These are phyloP conservation scores for Dittrichia graveolens DNA, from an alignment of 129 eudicot genomes.

Conservation along the genomic window DNA sequence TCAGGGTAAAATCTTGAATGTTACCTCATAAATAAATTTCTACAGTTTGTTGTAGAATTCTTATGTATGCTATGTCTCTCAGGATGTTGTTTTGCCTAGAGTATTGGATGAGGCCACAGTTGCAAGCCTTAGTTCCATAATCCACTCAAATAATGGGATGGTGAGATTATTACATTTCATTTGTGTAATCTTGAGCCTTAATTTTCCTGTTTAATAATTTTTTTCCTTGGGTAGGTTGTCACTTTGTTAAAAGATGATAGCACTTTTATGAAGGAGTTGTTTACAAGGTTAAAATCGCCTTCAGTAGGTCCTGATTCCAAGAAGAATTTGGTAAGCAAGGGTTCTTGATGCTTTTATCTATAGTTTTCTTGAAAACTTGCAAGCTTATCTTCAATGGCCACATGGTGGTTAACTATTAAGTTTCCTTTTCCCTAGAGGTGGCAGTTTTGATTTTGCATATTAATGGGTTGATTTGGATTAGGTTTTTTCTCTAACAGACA, in stretches of 20 bases:
- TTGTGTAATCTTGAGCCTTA: conserved; percentile 11
- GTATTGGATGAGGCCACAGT: conserved; percentile 72
- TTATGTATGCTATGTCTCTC: conserved; percentile 25
- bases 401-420: background rate
- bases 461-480: conserved; percentile 1
- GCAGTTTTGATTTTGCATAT: background rate
- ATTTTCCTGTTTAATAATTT: conserved; percentile 5
- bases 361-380: conserved; percentile 4
- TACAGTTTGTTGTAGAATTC: background rate
- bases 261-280: conserved; percentile 76
- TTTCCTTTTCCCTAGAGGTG: no score
- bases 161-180: conserved; percentile 48
- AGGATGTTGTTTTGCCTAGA: conserved; percentile 86
- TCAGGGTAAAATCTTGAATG: conserved; percentile 59
- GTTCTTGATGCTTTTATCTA: conserved; percentile 15
- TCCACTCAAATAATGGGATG: conserved; percentile 85
- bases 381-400: background rate
- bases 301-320: conserved; percentile 55
- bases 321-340: conserved; percentile 64
- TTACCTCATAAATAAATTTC: conserved; percentile 6
- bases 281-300: conserved; percentile 72
- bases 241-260: conserved; percentile 80
- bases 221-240: conserved; percentile 57
- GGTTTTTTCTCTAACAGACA: background rate
- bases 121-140: conserved; percentile 74